Evolutionary conservation across 495 filamentous ascomycete species (phyloP), one percentile per base, ranked within the genome.

Genomic region (Neurospora tetrasperma): DNA sequence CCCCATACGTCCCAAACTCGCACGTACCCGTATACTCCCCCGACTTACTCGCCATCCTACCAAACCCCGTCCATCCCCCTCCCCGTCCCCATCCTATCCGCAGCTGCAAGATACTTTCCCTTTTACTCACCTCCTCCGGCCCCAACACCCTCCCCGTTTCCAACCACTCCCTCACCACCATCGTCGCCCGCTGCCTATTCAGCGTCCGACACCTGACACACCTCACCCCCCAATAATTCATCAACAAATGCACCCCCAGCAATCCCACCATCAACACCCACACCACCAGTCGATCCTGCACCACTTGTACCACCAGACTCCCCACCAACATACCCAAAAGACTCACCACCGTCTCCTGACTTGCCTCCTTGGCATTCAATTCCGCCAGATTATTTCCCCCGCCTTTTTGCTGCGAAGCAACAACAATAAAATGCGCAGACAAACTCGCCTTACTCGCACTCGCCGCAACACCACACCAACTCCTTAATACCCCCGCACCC

Each of bases 321-420:
- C 95, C 95, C 27, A 86, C 91, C 72, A 97, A 85, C 93, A 97
- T 96, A 1, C 95, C 95, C 46, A 97, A 43, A 46, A 99, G 86
- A 3, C 93, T 95, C 71, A 99, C 94, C 44, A 98, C 86, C 0
- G 95, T 99, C 82, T 99, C 95, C 84, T 99, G 95, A 73, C 92
- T 95, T 31, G 94, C 95, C 78, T 99, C 95, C 89, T 99, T 88
- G 69, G 95, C 95, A 83, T 97, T 98, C 59, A 98, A 84, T 80
- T 98, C 95, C 12, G 92, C 95, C 54, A 98, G 80, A 81, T 5
- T 4, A 2, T 97, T 98, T n/a, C 93, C 93, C 80, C 88, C 23
- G 23, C 23, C 23, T 23, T 23, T 23, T 23, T 23, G 23, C 23
- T 23, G 23, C 23, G 23, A 23, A 23, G 23, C 23, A 23, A 23